These are phyloP conservation scores for Suhomyces canberraensis DNA, from an alignment of 805 yeast species.

Conservation along the genomic window DNA sequence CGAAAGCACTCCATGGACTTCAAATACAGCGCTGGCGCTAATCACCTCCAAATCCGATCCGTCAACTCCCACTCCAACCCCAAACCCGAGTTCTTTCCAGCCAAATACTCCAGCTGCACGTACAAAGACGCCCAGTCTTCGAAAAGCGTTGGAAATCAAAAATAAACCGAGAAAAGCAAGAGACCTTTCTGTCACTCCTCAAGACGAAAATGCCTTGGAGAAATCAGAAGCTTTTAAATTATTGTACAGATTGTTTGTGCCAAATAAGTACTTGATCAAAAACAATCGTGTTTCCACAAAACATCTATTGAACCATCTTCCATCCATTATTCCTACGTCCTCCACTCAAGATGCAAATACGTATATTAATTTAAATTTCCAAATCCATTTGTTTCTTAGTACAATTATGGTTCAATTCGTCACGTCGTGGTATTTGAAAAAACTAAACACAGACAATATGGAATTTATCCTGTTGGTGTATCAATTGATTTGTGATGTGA, in stretches of 20 bases:
- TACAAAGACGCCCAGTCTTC: not conserved
- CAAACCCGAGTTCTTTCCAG: not conserved
- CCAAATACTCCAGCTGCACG: not conserved
- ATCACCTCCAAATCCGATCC: too few species aligned
- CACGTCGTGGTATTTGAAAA: conserved; percentile 14
- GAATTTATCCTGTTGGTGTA: conserved; percentile 28
- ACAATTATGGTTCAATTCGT: conserved; percentile 18
- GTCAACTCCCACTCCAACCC: not conserved
- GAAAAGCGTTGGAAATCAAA: conserved; percentile 1
- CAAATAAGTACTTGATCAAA: conserved; percentile 28
- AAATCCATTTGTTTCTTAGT: conserved; percentile 37
- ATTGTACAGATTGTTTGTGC: conserved; percentile 32
- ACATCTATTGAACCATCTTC: conserved; percentile 27
- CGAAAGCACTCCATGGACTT: not conserved
- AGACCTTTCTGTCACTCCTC: not conserved
- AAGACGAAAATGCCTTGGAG: not conserved
- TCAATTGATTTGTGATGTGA: conserved; percentile 20
- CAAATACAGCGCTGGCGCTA: too few species aligned
- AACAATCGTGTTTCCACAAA: conserved; percentile 25
- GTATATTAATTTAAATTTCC: conserved; percentile 24
- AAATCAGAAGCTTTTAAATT: conserved; percentile 29
- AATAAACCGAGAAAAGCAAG: conserved; percentile 1
- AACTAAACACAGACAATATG: conserved; percentile 30
- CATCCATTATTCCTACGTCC: conserved; percentile 20
- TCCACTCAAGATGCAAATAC: conserved; percentile 9